These are phyloP conservation scores for Hansenula sp. DNA, from an alignment of 1,139 yeast species.

Conservation along the genomic window DNA sequence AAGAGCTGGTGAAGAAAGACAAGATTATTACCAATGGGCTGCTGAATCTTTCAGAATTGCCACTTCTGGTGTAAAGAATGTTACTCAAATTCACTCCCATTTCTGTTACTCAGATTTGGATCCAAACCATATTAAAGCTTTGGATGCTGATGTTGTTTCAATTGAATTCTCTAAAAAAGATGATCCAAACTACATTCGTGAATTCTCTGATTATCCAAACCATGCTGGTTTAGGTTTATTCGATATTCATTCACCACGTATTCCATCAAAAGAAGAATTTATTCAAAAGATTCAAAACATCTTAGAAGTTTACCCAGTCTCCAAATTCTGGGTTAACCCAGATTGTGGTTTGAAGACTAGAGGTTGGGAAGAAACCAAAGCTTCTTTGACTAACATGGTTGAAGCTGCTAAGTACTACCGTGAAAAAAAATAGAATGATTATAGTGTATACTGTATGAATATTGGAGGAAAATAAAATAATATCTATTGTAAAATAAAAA, in stretches of 20 bases:
- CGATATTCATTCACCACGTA: slow-evolving; percentile 99
- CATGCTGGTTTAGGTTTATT: slow-evolving; percentile 99
- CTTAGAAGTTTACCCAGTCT: slow-evolving; percentile 94
- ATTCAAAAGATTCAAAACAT: slow-evolving; percentile 89
- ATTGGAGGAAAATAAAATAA: no score
- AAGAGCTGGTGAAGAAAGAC: slow-evolving; percentile 96
- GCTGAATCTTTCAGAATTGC: slow-evolving; percentile 99
- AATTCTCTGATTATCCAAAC: slow-evolving; percentile 97
- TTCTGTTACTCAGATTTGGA: slow-evolving; percentile 99
- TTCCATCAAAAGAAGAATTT: slow-evolving; percentile 96
- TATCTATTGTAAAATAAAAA: no score
- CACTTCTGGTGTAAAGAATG: slow-evolving; percentile 93
- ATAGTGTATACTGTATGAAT: no score
- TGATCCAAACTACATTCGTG: slow-evolving; percentile 95
- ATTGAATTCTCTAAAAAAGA: slow-evolving; percentile 99
- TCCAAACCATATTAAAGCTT: slow-evolving; percentile 98
- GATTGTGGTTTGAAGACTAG: slow-evolving; percentile 99
- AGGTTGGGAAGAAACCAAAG: slow-evolving; percentile 89
- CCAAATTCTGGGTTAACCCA: slow-evolving; percentile 99
- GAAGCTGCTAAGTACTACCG: slow-evolving; percentile 97
- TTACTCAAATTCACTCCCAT: slow-evolving; percentile 98
- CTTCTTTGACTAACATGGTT: slow-evolving; percentile 94
- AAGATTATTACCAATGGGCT: slow-evolving; percentile 97
- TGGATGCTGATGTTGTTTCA: slow-evolving; percentile 98
- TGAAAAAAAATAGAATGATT: no score